A percentile compares a stretch with the other conserved stretches of the same genome.
Conservation (phyloP, 2,329 filamentous ascomycete genomes). For the Dactylellina haptotyla region DNA sequence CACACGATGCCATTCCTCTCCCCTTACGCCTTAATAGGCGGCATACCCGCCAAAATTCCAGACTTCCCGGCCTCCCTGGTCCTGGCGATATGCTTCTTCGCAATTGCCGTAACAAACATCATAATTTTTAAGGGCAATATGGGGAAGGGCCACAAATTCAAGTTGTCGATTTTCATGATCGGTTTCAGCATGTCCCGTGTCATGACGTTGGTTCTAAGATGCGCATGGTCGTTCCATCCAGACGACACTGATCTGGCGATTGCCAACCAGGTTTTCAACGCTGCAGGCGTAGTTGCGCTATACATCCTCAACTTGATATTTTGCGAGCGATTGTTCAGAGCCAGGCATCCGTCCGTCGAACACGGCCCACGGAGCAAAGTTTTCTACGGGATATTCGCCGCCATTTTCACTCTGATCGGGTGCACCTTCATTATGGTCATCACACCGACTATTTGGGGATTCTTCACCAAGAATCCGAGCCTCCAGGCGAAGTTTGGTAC, state of each 20-base stretch:
- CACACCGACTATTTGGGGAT: constrained; percentile 36
- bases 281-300: constrained; percentile 77
- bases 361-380: constrained; percentile 65
- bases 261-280: constrained; percentile 75
- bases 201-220: constrained; percentile 66
- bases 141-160: constrained; percentile 64
- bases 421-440: constrained; percentile 41
- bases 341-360: constrained; percentile 70
- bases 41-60: constrained; percentile 47
- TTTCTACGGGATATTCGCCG: constrained; percentile 67
- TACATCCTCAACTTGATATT: constrained; percentile 83
- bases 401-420: constrained; percentile 69
- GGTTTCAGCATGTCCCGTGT: constrained; percentile 58
- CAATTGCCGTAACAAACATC: constrained; percentile 52
- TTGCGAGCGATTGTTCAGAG: constrained; percentile 77
- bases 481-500: constrained; percentile 28
- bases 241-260: constrained; percentile 64
- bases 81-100: constrained; percentile 40
- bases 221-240: constrained; percentile 66
- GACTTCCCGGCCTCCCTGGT: constrained; percentile 50
- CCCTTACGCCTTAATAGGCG: constrained; percentile 35
- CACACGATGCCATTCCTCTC: constrained; percentile 15
- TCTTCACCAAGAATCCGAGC: constrained; percentile 33
- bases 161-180: constrained; percentile 50
- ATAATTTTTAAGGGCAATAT: constrained; percentile 45